Evolutionary conservation across 2,329 filamentous ascomycete genomes (phyloP), one percentile per base, ranked within the genome.

Genomic region (Neofusicoccum sp.): DNA sequence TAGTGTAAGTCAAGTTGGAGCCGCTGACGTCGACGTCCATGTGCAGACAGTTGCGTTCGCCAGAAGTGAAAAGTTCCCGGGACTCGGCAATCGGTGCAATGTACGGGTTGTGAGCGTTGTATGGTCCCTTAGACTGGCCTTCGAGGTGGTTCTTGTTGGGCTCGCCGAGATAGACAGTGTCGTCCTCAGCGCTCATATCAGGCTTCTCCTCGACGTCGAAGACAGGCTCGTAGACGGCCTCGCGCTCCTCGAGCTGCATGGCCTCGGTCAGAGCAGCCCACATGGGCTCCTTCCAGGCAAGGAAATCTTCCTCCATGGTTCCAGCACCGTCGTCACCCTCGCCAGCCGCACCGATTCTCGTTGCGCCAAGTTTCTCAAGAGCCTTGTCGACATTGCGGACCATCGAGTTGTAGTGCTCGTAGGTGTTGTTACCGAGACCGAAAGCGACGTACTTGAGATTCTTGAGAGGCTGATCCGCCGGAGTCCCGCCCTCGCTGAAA

Each of bases 261-360:
- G 90, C 87, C 66, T 90, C 85, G 26, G 89, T 83, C 58, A 99
- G 82, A 63, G 89, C 90, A 69, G 84, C 81, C 95, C 96, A 99
- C 95, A 99, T 99, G 64, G 93, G 93, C 71, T 99, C 95, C 80
- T 99, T 99, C 95, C 95, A 99, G 66, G 93, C 91, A 70, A 99
- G 80, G 76, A 98, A 99, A 71, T 99, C 96, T 79, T 99, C 96
- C 79, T 99, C 95, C 96, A 99, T 99, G 61, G 95, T 99, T 63
- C 96, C 95, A 66, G 95, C 93, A 65, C 96, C 95, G 74, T 99
- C 95, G 70, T 99, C 95, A 70, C 95, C 95, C 80, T 98, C 93
- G 68, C 96, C 95, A 60, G 93, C 91, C 61, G 87, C 82, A 47
- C 95, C 93, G 67, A 99, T 91, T 67, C 91, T 85, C 71, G 87